A percentile compares a stretch with the other conserved stretches of the same genome.
Conservation (phyloP, 202 grass and related monocot genomes). For the Digitaria exilis region DNA sequence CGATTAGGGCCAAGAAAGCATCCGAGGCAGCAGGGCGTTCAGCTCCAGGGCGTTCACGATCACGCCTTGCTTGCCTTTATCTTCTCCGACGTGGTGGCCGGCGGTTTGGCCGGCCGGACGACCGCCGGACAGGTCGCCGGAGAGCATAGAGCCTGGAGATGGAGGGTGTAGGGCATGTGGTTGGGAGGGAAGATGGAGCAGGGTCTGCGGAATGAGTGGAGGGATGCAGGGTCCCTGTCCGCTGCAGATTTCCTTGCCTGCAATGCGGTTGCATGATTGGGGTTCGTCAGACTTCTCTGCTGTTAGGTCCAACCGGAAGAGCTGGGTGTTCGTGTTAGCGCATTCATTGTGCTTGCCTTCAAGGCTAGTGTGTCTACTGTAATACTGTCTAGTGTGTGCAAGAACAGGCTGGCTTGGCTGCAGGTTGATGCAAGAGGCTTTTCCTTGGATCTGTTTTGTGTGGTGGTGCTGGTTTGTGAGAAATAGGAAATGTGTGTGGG, state of each 20-base stretch:
- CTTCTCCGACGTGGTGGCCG: no score
- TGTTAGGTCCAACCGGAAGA: conserved; percentile 51
- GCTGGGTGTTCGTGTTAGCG: not conserved
- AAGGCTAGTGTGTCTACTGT: not conserved
- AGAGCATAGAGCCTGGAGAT: conserved; percentile 40
- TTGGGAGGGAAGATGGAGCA: not conserved
- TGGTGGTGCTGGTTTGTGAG: not conserved
- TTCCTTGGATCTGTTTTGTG: not conserved
- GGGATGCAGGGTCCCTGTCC: conserved; percentile 48
- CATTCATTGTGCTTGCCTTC: conserved; percentile 28
- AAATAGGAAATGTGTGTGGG: not conserved
- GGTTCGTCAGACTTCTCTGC: no score
- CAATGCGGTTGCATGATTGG: conserved; percentile 35
- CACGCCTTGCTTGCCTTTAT: no score
- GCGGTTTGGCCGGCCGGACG: no score
- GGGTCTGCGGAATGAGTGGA: not conserved
- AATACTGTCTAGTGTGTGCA: no score
- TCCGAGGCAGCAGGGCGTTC: conserved; percentile 31
- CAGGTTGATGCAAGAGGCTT: conserved; percentile 29
- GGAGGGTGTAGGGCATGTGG: not conserved
- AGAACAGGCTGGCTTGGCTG: conserved; percentile 31
- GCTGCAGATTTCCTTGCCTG: conserved; percentile 30
- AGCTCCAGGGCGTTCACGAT: no score
- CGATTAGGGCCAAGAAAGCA: conserved; percentile 27
- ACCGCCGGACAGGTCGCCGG: no score